Conservation (phyloP, 202 grass and related monocot species). For the Hordeum pubiflorum region DNA sequence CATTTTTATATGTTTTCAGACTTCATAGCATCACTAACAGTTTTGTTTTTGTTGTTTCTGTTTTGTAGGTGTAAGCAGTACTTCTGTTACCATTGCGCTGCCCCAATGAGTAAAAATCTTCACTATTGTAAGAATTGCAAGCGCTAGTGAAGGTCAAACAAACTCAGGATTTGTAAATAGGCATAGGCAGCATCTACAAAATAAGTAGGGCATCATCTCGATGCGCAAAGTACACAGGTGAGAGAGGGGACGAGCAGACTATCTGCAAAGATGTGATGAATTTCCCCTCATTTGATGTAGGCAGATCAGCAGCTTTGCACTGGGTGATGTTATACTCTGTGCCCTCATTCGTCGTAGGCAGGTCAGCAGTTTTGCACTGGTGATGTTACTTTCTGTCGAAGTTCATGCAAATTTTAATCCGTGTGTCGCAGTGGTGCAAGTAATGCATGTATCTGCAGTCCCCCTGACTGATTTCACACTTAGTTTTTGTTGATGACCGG, state of each 20-base stretch:
- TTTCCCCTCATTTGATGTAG: background rate
- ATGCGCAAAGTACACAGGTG: background rate
- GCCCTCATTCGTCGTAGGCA: background rate
- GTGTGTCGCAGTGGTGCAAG: background rate
- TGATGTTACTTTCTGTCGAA: background rate
- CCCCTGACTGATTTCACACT: background rate
- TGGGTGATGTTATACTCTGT: background rate
- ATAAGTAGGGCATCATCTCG: background rate
- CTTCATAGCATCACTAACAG: slow-evolving; percentile 1
- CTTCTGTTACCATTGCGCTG: slow-evolving; percentile 72
- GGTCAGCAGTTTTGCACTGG: background rate
- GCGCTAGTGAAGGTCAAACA: slow-evolving; percentile 20
- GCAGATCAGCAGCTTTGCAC: background rate
- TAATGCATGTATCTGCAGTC: background rate
- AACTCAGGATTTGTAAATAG: background rate
- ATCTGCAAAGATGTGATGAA: background rate
- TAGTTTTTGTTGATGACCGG: too few relatives aligned
- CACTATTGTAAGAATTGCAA: slow-evolving; percentile 51
- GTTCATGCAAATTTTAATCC: background rate
- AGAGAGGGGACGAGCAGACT: background rate
- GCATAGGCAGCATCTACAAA: background rate
- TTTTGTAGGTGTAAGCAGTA: slow-evolving; percentile 63
- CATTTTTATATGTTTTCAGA: background rate
- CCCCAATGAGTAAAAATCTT: slow-evolving; percentile 38
- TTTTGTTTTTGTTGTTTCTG: slow-evolving; percentile 10